Percentiles rank a stretch among this genome's conserved stretches.
Conservation (phyloP, 768 basidiomycete species). For the Strobilomyces confusus region DNA sequence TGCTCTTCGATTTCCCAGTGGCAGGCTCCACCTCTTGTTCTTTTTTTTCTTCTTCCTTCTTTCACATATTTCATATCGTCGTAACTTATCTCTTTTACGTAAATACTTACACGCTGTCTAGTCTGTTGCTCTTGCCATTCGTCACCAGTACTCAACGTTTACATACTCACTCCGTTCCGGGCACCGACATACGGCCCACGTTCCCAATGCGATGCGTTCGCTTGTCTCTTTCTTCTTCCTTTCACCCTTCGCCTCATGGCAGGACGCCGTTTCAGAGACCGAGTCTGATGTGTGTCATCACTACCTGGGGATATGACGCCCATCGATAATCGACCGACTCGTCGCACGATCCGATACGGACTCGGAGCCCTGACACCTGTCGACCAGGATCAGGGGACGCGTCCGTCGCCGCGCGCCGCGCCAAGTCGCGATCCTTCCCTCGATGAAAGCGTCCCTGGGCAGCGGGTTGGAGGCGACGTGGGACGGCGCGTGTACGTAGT, state of each 20-base stretch:
- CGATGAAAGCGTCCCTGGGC: too few relatives aligned
- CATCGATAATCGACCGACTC: neutral
- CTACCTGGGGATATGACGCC: neutral
- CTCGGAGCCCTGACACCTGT: too few relatives aligned
- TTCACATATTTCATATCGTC: neutral
- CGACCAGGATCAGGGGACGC: too few relatives aligned
- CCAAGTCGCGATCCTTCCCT: too few relatives aligned
- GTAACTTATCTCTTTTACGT: constrained; percentile 21
- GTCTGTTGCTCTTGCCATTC: neutral
- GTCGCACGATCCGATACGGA: neutral
- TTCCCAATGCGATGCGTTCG: neutral
- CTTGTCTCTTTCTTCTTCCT: neutral
- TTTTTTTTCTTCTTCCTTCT: neutral
- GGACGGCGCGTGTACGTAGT: too few relatives aligned
- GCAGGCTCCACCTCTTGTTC: neutral
- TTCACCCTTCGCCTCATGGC: neutral
- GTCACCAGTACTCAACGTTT: neutral
- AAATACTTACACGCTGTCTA: neutral
- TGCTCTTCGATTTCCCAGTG: neutral
- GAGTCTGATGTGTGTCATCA: neutral
- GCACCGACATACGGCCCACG: neutral
- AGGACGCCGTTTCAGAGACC: neutral
- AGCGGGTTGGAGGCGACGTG: too few relatives aligned
- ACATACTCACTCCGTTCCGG: neutral
- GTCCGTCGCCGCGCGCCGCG: too few relatives aligned